phyloP scores from a whole-genome alignment of 176 grass and related monocot genomes.

The Hyparrhenia diplandra region DNA sequence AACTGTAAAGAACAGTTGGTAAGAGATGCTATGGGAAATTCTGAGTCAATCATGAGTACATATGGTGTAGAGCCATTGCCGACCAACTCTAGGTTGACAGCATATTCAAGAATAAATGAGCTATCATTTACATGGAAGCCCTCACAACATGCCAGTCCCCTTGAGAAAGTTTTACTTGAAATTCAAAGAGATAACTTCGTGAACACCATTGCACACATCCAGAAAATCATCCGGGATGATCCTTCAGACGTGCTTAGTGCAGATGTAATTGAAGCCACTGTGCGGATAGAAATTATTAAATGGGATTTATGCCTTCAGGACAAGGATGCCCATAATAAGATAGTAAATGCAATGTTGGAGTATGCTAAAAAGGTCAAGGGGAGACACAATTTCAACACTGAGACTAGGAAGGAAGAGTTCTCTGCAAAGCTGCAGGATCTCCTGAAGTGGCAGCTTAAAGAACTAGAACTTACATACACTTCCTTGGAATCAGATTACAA shows the following conservation, averaged over 20 bases:
- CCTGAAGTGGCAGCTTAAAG: slow-evolving; percentile 43
- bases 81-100: slow-evolving; percentile 1
- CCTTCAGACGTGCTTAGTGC: slow-evolving; percentile 24
- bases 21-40: slow-evolving; percentile 17
- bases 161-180: slow-evolving; percentile 40
- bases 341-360: slow-evolving; percentile 38
- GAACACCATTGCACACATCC: slow-evolving; percentile 32
- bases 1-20: not conserved
- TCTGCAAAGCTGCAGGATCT: slow-evolving; percentile 37
- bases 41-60: slow-evolving; percentile 13
- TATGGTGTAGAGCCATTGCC: slow-evolving; percentile 7
- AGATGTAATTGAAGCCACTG: slow-evolving; percentile 35
- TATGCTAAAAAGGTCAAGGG: slow-evolving; percentile 43
- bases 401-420: slow-evolving; percentile 38
- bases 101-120: slow-evolving; percentile 14
- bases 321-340: slow-evolving; percentile 31
- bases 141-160: slow-evolving; percentile 4
- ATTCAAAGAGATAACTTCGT: slow-evolving; percentile 38
- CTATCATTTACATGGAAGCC: slow-evolving; percentile 37
- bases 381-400: slow-evolving; percentile 33
- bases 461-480: slow-evolving; percentile 32
- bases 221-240: slow-evolving; percentile 31
- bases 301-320: slow-evolving; percentile 31
- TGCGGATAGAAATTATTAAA: slow-evolving; percentile 36
- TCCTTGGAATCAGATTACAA: slow-evolving; percentile 43